These are phyloP conservation scores for Stromatinia cepivora DNA, from an alignment of 2,329 filamentous ascomycete species.

Conservation along the genomic window DNA sequence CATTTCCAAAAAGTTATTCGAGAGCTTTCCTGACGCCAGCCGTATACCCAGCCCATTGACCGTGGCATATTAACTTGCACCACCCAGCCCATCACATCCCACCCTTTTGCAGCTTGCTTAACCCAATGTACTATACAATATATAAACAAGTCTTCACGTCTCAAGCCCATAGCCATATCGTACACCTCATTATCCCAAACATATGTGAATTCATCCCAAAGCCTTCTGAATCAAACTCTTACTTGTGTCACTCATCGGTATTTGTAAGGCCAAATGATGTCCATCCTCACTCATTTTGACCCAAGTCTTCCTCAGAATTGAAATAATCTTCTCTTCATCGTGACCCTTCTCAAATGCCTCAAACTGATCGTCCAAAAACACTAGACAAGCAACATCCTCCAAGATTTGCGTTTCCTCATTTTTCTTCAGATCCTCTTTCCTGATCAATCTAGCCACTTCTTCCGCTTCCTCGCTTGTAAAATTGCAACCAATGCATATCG, in stretches of 20 bases:
- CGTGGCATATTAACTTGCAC: background rate
- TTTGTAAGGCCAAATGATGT: slow-evolving; percentile 61
- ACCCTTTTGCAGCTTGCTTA: background rate
- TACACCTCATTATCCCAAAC: slow-evolving; percentile 16
- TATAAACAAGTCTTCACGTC: background rate
- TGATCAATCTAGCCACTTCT: slow-evolving; percentile 68
- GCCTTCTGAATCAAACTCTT: slow-evolving; percentile 64
- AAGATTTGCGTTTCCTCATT: slow-evolving; percentile 70
- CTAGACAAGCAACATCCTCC: slow-evolving; percentile 83
- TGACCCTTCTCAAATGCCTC: slow-evolving; percentile 75
- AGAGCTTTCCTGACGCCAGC: background rate
- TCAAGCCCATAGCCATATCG: background rate
- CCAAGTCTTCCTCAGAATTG: slow-evolving; percentile 73
- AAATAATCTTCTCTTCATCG: slow-evolving; percentile 75
- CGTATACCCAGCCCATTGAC: background rate
- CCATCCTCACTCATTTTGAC: slow-evolving; percentile 69
- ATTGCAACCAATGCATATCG: slow-evolving; percentile 50
- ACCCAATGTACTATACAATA: background rate
- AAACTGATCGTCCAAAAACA: slow-evolving; percentile 85
- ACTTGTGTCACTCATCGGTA: slow-evolving; percentile 64
- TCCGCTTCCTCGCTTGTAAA: slow-evolving; percentile 52
- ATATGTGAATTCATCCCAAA: slow-evolving; percentile 44
- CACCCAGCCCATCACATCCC: background rate
- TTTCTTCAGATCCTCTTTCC: slow-evolving; percentile 71
- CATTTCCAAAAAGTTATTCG: background rate